Base-by-base conservation (phyloP, 1,139 yeast species). In the Spathaspora sp. region DNA sequence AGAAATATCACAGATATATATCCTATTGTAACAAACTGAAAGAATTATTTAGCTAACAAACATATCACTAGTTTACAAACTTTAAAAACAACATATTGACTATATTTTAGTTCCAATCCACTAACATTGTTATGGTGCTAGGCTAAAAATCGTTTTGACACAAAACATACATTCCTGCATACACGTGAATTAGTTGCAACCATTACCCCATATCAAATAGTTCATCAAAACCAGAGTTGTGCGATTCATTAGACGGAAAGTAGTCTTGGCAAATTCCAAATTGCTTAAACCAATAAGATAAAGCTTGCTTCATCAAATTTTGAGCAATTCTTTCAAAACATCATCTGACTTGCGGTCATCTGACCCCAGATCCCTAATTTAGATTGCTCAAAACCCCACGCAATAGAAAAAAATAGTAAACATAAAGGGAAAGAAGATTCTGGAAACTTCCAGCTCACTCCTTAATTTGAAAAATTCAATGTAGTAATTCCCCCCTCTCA, bases 301-400 rank as follows among this genome's bases (percentile, higher is more conserved):
- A 8, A 8, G 4, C 13, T 27, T 27, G 13, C 11, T 10, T 27
- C 11, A 27, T 27, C n/a, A 10, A 11, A 27, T 10, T 27, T 27
- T n/a, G n/a, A n/a, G n/a, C n/a, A n/a, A n/a, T n/a, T n/a, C n/a
- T n/a, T n/a, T n/a, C n/a, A n/a, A n/a, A n/a, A n/a, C 13, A 24
- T 24, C 40, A 38, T 38, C 20, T 38, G 29, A 38, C 40, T 15
- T 24, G n/a, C n/a, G 18, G 40, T 38, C 40, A 38, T 38, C 7
- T 38, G 40, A 38, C 40, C 17, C 27, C 27, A 7, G 18, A 9
- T 31, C 36, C 36, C 36, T 31, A 31, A 31, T 13, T 27, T 27
- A n/a, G 31, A 27, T 27, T 27, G 31, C 31, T 27, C 31, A 11
- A 27, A 27, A 27, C 31, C 31, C 27, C 31, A 11, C 31, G 13